Evolutionary conservation across 176 grass and related monocot genomes (phyloP).

Genomic region (Oryza glaberrima): DNA sequence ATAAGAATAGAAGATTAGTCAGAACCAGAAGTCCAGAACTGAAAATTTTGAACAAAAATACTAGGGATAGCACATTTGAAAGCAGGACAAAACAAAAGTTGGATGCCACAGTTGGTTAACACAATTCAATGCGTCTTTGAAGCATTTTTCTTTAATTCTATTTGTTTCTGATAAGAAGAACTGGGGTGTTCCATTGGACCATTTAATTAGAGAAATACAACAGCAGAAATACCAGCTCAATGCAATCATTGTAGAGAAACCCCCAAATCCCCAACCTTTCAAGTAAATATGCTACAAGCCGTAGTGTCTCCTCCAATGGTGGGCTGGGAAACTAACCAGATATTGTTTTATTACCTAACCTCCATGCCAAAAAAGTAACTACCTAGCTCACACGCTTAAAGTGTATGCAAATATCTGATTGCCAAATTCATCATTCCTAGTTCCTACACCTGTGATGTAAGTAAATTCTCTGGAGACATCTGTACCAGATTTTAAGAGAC

Average conservation of each 20-base stretch:
- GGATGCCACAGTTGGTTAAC: background rate
- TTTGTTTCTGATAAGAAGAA: background rate
- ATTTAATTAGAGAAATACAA: background rate
- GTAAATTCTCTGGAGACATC: background rate
- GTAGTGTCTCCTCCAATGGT: background rate
- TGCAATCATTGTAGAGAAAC: slow-evolving; percentile 2
- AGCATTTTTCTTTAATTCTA: slow-evolving; percentile 21
- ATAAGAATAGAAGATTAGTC: slow-evolving; percentile 44
- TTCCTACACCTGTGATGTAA: background rate
- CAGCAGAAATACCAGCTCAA: slow-evolving; percentile 21
- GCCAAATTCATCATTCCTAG: slow-evolving; percentile 6
- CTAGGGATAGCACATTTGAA: background rate
- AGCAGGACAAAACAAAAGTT: slow-evolving; percentile 7
- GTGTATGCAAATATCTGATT: slow-evolving; percentile 7
- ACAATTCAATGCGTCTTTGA: background rate
- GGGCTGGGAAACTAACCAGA: background rate
- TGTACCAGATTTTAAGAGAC: slow-evolving; percentile 9
- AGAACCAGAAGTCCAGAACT: slow-evolving; percentile 22
- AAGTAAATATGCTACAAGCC: background rate
- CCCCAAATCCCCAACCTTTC: background rate
- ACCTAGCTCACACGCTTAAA: slow-evolving; percentile 1
- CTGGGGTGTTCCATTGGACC: background rate
- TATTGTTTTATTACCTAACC: background rate
- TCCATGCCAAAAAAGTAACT: background rate
- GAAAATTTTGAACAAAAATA: slow-evolving; percentile 34